Percentiles rank a stretch among this genome's conserved stretches.
Evolutionary conservation across 352 stramenopile species (phyloP).

Genomic region (Phytopythium helicoides): DNA sequence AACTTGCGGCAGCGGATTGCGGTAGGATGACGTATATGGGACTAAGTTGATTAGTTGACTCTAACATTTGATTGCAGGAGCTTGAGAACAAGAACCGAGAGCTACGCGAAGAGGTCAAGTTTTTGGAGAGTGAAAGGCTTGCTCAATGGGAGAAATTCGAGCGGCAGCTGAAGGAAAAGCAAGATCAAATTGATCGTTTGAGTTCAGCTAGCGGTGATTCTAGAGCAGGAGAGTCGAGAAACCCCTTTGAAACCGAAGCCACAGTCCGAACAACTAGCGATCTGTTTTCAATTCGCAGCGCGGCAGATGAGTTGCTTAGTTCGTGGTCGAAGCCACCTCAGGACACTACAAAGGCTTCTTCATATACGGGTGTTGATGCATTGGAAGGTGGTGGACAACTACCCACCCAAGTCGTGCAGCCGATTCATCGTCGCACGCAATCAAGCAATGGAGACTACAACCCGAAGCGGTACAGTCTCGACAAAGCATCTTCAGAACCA

Average conservation of each 20-base stretch:
- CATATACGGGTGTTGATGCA: neutral
- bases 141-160: slow-evolving; percentile 78
- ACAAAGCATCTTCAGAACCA: slow-evolving; percentile 12
- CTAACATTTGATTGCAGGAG: slow-evolving; percentile 33
- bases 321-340: neutral
- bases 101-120: slow-evolving; percentile 71
- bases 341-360: neutral
- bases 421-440: slow-evolving; percentile 5
- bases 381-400: neutral
- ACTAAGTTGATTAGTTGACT: neutral
- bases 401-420: too few relatives aligned
- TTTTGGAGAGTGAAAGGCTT: slow-evolving; percentile 70
- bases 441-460: slow-evolving; percentile 23
- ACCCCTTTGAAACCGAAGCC: slow-evolving; percentile 8
- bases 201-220: neutral
- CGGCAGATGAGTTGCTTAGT: slow-evolving; percentile 30
- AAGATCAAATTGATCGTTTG: slow-evolving; percentile 12
- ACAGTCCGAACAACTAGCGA: slow-evolving; percentile 31
- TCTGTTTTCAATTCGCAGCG: slow-evolving; percentile 37
- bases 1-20: slow-evolving; percentile 60
- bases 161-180: slow-evolving; percentile 41
- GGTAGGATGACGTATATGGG: slow-evolving; percentile 24
- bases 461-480: slow-evolving; percentile 31
- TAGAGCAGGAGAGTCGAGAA: neutral
- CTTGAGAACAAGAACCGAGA: slow-evolving; percentile 76